Conservation (phyloP, 164 flowering plant species). For the Macadamia integrifolia region DNA sequence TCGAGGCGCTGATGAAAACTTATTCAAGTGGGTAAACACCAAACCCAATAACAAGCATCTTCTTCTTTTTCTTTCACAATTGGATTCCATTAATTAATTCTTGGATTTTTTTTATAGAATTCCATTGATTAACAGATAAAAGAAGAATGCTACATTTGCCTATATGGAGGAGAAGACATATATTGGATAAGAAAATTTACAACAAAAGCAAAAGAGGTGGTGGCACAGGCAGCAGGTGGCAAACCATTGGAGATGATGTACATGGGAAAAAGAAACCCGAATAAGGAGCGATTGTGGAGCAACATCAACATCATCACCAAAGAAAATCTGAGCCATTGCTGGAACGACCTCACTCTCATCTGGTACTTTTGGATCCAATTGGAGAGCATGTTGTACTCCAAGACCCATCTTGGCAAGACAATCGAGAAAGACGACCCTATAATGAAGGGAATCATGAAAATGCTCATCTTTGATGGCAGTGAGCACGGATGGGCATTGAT, state of each 20-base stretch:
- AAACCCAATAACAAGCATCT: no score
- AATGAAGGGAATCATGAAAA: slow-evolving; percentile 28
- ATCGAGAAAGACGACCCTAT: slow-evolving; percentile 22
- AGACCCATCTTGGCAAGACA: slow-evolving; percentile 17
- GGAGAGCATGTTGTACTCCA: slow-evolving; percentile 58
- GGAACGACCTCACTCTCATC: slow-evolving; percentile 23
- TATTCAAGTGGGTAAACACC: slow-evolving; percentile 33
- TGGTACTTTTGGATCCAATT: slow-evolving; percentile 70
- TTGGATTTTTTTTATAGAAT: no score
- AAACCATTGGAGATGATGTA: slow-evolving; percentile 39
- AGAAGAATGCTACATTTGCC: slow-evolving; percentile 33
- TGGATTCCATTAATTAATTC: no score
- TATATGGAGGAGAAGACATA: slow-evolving; percentile 59
- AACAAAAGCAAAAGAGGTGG: slow-evolving; percentile 9
- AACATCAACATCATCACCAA: slow-evolving; percentile 15
- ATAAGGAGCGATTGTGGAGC: slow-evolving; percentile 24
- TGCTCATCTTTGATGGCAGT: slow-evolving; percentile 34
- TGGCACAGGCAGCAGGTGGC: slow-evolving; percentile 20
- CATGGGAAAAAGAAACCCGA: slow-evolving; percentile 46
- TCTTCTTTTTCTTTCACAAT: no score
- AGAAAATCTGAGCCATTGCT: slow-evolving; percentile 32
- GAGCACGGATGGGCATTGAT: slow-evolving; percentile 35
- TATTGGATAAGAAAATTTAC: slow-evolving; percentile 56
- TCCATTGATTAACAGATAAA: slow-evolving; percentile 19
- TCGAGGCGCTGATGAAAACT: slow-evolving; percentile 21